phyloP scores from a whole-genome alignment of 352 stramenopile genomes.

The Pythium phragmitis region DNA sequence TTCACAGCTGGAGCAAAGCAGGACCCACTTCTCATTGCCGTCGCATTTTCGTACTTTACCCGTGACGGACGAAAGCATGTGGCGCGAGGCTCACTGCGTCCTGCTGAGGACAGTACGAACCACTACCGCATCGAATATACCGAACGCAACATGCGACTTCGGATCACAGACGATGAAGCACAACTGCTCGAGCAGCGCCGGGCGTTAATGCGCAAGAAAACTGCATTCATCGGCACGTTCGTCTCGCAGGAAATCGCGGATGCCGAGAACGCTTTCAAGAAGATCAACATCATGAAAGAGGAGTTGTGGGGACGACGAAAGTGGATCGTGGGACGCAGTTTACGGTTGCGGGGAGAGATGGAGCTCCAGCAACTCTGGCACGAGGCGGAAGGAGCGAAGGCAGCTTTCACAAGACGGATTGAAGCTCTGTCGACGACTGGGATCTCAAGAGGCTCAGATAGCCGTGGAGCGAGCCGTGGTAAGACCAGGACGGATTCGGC shows the following conservation, averaged over 20 bases:
- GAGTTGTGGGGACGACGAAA: constrained; percentile 35
- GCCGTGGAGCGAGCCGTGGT: constrained; percentile 17
- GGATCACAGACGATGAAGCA: constrained; percentile 14
- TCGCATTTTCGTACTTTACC: constrained; percentile 21
- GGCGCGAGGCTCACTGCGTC: constrained; percentile 11
- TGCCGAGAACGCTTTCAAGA: constrained; percentile 42
- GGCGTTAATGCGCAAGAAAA: constrained; percentile 36
- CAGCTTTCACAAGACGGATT: constrained; percentile 13
- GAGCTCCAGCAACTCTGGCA: constrained; percentile 22
- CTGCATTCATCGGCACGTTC: constrained; percentile 23
- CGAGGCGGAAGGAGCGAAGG: constrained; percentile 8
- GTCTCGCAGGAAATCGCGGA: constrained; percentile 30
- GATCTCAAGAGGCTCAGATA: constrained; percentile 18
- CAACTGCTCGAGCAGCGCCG: constrained; percentile 34
- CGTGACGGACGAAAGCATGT: constrained; percentile 15
- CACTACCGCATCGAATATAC: constrained; percentile 34
- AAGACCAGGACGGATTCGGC: constrained; percentile 2
- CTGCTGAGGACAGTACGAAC: constrained; percentile 26
- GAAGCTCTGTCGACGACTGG: constrained; percentile 15
- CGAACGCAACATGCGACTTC: constrained; percentile 23
- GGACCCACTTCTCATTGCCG: constrained; percentile 8
- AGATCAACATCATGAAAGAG: constrained; percentile 44
- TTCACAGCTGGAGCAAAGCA: background rate
- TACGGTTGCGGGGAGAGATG: constrained; percentile 32
- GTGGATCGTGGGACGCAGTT: constrained; percentile 34